Evolutionary conservation across 805 yeast genomes (phyloP), one percentile per base, ranked within the genome.

Genomic region (Huiozyma sinensis): DNA sequence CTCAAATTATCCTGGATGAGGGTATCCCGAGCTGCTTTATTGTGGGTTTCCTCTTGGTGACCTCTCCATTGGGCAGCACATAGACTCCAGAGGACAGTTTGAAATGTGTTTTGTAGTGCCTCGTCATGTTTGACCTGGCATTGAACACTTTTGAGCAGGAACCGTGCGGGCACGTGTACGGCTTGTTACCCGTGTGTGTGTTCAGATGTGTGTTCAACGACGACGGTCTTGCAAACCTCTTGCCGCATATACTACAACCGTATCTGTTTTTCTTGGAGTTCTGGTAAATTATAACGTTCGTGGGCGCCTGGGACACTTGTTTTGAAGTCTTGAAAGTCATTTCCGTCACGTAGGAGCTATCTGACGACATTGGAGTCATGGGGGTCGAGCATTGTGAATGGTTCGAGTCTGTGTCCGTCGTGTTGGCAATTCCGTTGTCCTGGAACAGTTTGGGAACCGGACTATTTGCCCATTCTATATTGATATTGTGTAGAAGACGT

Each of bases 121-220:
- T 52, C 34, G 53, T 44, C 58, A 60, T 55, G 47, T 60, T 60
- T 4, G 63, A 58, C 30, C 53, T 54, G 10, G 61, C 64, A 44
- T 58, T 60, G 44, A 88, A 88, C 27, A 76, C 70, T 48, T 85
- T 75, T 12, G 75, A 73, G 61, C 97, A 88, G 5, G 72, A 64
- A 8, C 73, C 76, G 29, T 47, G 47, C n/a, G 55, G 58, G 65
- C 97, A 88, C 31, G 70, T 68, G 57, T 76, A 88, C n/a, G 97
- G 97, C 57, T 83, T 83, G 54, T 86, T 90, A 27, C 95, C 95
- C 1, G 95, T 85, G 55, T 86, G 95, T 31, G 85, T 71, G 49
- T 95, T 70, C 57, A 76, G 65, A 65, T 87, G 95, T 0, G 95
- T 86, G 39, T 88, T 66, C 49, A 87, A 67, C 56, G 87, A 86